These are phyloP conservation scores for Rhizopogon rudus DNA, from an alignment of 768 basidiomycete species.

Conservation along the genomic window DNA sequence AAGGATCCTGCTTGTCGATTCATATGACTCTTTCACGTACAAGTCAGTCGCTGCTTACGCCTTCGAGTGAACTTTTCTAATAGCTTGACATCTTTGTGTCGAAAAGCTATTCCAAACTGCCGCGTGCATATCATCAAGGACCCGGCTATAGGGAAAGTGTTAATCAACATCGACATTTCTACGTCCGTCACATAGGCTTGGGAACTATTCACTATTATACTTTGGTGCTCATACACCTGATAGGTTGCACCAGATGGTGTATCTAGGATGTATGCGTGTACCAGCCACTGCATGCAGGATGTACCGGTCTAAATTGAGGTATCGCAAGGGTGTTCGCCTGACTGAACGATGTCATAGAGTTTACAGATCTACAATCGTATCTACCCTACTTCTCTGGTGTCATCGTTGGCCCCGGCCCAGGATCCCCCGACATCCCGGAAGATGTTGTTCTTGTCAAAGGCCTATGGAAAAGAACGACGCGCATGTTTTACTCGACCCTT, in stretches of 20 bases:
- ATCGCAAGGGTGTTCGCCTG: too few species aligned
- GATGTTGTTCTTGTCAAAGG: constrained; percentile 69
- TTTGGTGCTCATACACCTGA: too few species aligned
- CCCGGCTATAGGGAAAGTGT: too few species aligned
- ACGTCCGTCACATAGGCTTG: too few species aligned
- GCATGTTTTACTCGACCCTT: constrained; percentile 56
- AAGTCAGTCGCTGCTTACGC: constrained; percentile 48
- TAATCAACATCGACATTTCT: too few species aligned
- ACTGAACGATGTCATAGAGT: constrained; percentile 52
- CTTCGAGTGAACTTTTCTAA: not conserved
- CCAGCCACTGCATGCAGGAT: too few species aligned
- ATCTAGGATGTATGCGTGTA: too few species aligned
- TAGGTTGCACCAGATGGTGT: too few species aligned
- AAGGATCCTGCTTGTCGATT: constrained; percentile 69
- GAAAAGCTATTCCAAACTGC: constrained; percentile 55
- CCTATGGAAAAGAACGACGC: constrained; percentile 57
- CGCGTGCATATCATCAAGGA: constrained; percentile 60
- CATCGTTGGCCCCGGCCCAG: constrained; percentile 77
- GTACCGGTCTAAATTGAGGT: too few species aligned
- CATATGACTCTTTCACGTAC: constrained; percentile 86
- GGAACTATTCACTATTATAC: too few species aligned
- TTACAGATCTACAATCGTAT: constrained; percentile 44
- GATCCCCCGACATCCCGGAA: constrained; percentile 55
- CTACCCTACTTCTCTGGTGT: constrained; percentile 63
- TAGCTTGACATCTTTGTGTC: constrained; percentile 72